Evolutionary conservation across 208 protist species (phyloP).

Genomic region (Leptomonas pyrrhocoris): DNA sequence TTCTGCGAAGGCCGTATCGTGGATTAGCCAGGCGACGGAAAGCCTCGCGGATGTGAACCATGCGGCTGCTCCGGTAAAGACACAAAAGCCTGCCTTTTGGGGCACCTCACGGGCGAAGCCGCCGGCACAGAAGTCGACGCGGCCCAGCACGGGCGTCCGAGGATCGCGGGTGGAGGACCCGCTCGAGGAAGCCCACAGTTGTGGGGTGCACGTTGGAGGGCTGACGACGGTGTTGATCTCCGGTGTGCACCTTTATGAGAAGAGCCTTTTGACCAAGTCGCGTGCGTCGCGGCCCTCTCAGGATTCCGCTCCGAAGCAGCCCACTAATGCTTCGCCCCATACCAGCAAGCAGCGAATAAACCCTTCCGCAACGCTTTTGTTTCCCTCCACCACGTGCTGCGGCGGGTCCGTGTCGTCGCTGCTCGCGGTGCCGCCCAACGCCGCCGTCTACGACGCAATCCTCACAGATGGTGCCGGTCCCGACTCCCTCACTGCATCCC

Average conservation of each 20-base stretch:
- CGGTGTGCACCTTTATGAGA: conserved; percentile 25
- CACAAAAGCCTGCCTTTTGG: background rate
- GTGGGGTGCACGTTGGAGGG: conserved; percentile 39
- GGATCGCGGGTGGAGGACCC: conserved; percentile 11
- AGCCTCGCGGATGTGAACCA: conserved; percentile 29
- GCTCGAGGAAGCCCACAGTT: conserved; percentile 21
- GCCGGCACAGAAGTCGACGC: conserved; percentile 3
- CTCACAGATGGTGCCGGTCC: background rate
- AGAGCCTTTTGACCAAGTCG: background rate
- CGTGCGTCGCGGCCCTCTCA: background rate
- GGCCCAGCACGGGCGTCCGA: conserved; percentile 6
- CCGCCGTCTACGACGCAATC: conserved; percentile 18
- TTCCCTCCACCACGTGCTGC: conserved; percentile 34
- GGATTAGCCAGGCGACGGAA: conserved; percentile 14
- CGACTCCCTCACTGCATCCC: background rate
- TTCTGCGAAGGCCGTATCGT: conserved; percentile 9
- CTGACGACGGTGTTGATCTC: conserved; percentile 45
- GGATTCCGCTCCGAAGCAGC: background rate
- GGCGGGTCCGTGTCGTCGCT: conserved; percentile 27
- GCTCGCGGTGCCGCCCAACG: conserved; percentile 27
- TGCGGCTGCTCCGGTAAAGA: conserved; percentile 3
- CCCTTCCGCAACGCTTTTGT: conserved; percentile 11
- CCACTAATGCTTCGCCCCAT: background rate
- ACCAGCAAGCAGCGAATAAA: background rate
- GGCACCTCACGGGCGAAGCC: conserved; percentile 12